A percentile compares a stretch with the other conserved stretches of the same genome.
These are phyloP conservation scores for Hyaloscypha finlandica DNA, from an alignment of 495 filamentous ascomycete species.

Conservation along the genomic window DNA sequence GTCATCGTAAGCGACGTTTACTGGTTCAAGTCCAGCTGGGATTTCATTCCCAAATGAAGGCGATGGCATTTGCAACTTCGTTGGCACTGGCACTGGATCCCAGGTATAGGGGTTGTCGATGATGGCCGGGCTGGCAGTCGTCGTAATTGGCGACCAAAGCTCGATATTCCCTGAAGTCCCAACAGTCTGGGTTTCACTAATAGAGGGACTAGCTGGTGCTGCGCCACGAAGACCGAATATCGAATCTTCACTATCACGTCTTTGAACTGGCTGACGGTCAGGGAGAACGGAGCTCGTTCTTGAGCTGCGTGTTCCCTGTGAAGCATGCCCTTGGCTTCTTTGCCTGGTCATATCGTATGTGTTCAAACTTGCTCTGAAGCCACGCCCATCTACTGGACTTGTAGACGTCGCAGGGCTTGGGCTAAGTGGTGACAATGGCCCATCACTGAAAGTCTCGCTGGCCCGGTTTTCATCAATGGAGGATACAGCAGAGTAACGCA, in stretches of 20 bases:
- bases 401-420: not conserved
- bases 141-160: constrained; percentile 4
- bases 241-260: constrained; percentile 25
- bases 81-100: not conserved
- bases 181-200: not conserved
- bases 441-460: constrained; percentile 15
- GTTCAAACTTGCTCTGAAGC: constrained; percentile 26
- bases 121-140: not conserved
- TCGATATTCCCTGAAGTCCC: not conserved
- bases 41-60: constrained; percentile 13
- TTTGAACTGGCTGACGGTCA: constrained; percentile 8
- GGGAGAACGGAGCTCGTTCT: constrained; percentile 25
- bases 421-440: constrained; percentile 3
- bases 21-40: constrained; percentile 22
- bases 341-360: constrained; percentile 22
- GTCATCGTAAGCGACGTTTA: not conserved
- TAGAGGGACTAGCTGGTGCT: constrained; percentile 16
- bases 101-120: not conserved
- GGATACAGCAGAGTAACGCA: constrained; percentile 14
- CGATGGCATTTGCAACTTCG: not conserved
- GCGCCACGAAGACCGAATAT: constrained; percentile 20
- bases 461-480: constrained; percentile 24
- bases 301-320: constrained; percentile 18
- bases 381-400: constrained; percentile 20
- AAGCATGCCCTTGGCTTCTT: constrained; percentile 23